Conservation (phyloP, 73 alveolate species). For the Stentor coeruleus region DNA sequence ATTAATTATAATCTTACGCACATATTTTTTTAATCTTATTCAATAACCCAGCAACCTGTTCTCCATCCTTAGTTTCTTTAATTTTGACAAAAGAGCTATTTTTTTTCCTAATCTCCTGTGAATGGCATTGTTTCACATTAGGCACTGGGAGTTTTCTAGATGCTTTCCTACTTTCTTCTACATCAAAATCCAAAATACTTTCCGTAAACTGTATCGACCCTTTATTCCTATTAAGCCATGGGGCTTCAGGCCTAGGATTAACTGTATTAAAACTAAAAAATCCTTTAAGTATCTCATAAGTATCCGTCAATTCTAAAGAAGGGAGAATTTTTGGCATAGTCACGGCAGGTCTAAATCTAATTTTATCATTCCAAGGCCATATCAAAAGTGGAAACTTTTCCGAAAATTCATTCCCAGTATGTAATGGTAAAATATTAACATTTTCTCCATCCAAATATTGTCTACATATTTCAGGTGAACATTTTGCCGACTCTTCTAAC, state of each 20-base stretch:
- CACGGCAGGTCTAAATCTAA: constrained; percentile 2
- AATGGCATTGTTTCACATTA: neutral
- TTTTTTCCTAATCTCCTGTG: neutral
- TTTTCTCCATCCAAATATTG: neutral
- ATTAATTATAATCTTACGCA: neutral
- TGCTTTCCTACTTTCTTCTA: neutral
- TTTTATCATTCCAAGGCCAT: neutral
- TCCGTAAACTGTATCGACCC: constrained; percentile 13
- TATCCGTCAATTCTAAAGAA: neutral
- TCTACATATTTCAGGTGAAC: neutral
- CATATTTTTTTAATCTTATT: neutral
- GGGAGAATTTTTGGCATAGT: neutral
- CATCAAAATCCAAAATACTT: neutral
- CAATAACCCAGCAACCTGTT: neutral
- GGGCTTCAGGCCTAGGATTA: constrained; percentile 18
- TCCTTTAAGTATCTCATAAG: neutral
- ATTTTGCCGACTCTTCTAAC: constrained; percentile 3
- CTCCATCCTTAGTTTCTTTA: neutral
- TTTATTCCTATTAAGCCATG: neutral
- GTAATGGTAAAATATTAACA: neutral
- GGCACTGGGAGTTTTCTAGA: neutral
- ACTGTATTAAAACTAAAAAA: neutral
- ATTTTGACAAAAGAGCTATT: neutral
- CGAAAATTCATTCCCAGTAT: constrained; percentile 8
- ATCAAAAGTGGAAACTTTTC: neutral